Percentiles rank a stretch among this genome's conserved stretches.
phyloP scores from a whole-genome alignment of 768 basidiomycete species.

The Peribolospora kevripleyi region DNA sequence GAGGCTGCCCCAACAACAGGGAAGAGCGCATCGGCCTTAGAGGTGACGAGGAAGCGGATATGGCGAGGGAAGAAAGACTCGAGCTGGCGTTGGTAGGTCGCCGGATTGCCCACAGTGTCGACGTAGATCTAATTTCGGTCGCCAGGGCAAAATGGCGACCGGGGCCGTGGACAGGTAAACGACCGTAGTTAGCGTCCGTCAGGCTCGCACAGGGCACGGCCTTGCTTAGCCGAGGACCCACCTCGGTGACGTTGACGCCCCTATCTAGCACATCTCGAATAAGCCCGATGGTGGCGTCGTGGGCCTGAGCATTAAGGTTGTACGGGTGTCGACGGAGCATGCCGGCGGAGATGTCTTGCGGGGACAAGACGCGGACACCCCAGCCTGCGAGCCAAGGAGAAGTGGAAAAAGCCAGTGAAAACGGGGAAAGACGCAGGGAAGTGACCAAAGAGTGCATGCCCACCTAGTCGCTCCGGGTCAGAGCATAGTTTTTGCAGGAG shows the following conservation, averaged over 20 bases:
- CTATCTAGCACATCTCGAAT: conserved; percentile 62
- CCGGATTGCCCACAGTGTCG: conserved; percentile 73
- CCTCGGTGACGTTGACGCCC: conserved; percentile 59
- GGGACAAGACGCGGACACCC: conserved; percentile 61
- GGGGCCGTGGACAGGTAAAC: not conserved
- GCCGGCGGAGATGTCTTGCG: conserved; percentile 67
- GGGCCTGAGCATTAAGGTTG: conserved; percentile 68
- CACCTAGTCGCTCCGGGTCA: conserved; percentile 37
- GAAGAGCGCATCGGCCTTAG: conserved; percentile 85
- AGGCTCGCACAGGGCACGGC: not conserved
- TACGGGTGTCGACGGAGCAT: conserved; percentile 66
- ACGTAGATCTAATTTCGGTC: conserved; percentile 45
- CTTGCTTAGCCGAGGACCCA: conserved; percentile 15
- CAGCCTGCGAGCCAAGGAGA: conserved; percentile 24
- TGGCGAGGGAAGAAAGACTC: conserved; percentile 47
- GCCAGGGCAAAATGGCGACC: not conserved
- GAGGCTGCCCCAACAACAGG: conserved; percentile 94
- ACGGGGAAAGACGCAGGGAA: conserved; percentile 2
- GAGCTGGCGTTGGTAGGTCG: conserved; percentile 62
- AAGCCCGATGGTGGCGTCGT: conserved; percentile 70
- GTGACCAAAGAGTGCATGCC: conserved; percentile 17
- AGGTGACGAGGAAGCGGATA: conserved; percentile 64
- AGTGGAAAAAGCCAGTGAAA: not conserved
- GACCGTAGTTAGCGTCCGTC: not conserved
- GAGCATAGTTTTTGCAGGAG: conserved; percentile 44